phyloP scores from a whole-genome alignment of 176 grass and related monocot genomes.

The Avena eriantha region DNA sequence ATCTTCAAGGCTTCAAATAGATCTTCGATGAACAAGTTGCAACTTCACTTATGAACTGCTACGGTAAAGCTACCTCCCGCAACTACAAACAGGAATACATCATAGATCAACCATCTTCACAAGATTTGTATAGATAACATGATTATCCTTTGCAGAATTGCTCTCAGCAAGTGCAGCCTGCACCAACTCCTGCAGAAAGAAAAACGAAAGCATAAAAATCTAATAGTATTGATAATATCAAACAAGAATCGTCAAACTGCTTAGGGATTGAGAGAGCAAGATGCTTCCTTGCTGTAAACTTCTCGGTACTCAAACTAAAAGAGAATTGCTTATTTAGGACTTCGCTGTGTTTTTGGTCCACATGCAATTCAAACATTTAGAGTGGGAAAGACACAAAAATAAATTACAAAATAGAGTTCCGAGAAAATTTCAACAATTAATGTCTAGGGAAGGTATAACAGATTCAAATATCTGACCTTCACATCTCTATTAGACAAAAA shows the following conservation, averaged over 20 bases:
- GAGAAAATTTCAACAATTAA: too few species aligned
- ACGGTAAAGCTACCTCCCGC: not conserved
- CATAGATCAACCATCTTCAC: conserved; percentile 56
- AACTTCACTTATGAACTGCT: not conserved
- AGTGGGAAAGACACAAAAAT: not conserved
- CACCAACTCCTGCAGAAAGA: conserved; percentile 56
- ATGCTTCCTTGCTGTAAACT: too few species aligned
- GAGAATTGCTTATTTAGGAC: not conserved
- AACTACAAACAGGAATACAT: conserved; percentile 7
- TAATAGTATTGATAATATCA: conserved; percentile 4
- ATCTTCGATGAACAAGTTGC: not conserved
- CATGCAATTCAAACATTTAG: not conserved
- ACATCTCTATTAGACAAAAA: conserved; percentile 66
- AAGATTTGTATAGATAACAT: conserved; percentile 66
- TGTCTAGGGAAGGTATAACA: too few species aligned
- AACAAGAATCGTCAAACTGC: not conserved
- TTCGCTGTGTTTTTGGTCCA: not conserved
- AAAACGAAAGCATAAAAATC: conserved; percentile 6
- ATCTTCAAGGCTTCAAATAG: conserved; percentile 17
- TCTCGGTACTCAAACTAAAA: not conserved
- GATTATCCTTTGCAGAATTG: conserved; percentile 68
- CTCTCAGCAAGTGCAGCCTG: conserved; percentile 64
- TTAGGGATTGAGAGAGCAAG: too few species aligned
- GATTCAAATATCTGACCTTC: conserved; percentile 52
- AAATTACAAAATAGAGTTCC: not conserved